Evolutionary conservation across 805 yeast genomes (phyloP).

Genomic region (Candida awuae): DNA sequence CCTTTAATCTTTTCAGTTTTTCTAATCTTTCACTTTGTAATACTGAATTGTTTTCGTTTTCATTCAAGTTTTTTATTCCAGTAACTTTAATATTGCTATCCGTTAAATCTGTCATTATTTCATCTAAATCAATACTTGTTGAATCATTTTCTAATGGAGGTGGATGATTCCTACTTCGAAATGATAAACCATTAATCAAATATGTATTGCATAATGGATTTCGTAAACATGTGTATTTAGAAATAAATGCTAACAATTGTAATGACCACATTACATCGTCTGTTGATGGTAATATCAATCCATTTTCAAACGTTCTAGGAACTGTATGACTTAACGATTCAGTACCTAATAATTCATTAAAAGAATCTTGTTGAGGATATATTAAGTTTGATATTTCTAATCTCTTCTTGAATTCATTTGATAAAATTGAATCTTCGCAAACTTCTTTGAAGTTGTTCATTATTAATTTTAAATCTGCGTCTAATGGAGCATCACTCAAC

Average conservation of each 20-base stretch:
- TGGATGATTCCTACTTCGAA: conserved; percentile 32
- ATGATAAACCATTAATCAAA: conserved; percentile 62
- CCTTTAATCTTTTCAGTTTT: conserved; percentile 6
- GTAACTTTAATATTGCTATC: conserved; percentile 8
- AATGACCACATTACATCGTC: conserved; percentile 93
- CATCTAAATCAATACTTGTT: conserved; percentile 20
- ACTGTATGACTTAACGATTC: conserved; percentile 13
- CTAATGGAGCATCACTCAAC: conserved; percentile 14
- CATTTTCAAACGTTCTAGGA: conserved; percentile 53
- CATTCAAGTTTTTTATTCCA: neutral
- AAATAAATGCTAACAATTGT: conserved; percentile 85
- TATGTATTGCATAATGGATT: conserved; percentile 67
- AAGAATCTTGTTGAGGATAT: conserved; percentile 14
- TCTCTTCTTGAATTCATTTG: conserved; percentile 21
- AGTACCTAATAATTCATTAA: conserved; percentile 11
- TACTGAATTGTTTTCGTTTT: neutral
- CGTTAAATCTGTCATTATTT: conserved; percentile 19
- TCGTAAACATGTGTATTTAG: conserved; percentile 79
- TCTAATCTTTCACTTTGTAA: conserved; percentile 4
- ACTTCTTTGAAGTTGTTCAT: conserved; percentile 20
- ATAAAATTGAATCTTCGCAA: conserved; percentile 18
- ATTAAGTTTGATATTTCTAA: conserved; percentile 26
- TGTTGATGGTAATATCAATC: conserved; percentile 79
- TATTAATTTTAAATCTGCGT: conserved; percentile 4
- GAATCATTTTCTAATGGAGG: conserved; percentile 27